Evolutionary conservation across 441 rosid genomes (phyloP).

Genomic region (Viola pubescens): DNA sequence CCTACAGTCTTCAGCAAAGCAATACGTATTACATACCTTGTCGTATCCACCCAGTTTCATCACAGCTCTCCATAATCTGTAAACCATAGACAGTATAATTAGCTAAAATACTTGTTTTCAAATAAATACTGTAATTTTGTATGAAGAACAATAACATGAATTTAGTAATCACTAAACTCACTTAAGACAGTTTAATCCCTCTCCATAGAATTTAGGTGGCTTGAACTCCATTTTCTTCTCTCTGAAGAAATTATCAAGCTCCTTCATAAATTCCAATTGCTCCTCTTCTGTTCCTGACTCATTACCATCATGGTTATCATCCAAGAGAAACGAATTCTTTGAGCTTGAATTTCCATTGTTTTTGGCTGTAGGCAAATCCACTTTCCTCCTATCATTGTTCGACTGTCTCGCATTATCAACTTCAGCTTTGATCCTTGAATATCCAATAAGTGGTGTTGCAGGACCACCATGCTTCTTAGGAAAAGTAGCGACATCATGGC

Average conservation of each 20-base stretch:
- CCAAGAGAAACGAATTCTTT: constrained; percentile 44
- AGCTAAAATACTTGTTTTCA: constrained; percentile 11
- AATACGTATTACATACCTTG: constrained; percentile 33
- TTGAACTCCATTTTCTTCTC: constrained; percentile 62
- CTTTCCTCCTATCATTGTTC: constrained; percentile 27
- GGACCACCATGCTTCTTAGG: constrained; percentile 19
- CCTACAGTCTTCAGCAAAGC: too few relatives aligned
- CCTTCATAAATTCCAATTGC: constrained; percentile 59
- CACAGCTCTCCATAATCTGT: constrained; percentile 87
- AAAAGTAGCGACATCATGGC: constrained; percentile 19
- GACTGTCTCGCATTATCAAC: constrained; percentile 23
- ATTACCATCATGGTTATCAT: constrained; percentile 36
- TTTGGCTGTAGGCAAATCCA: constrained; percentile 19
- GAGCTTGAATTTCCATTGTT: constrained; percentile 31
- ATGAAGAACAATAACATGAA: background rate
- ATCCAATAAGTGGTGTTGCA: constrained; percentile 22
- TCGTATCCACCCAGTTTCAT: constrained; percentile 78
- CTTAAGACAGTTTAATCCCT: constrained; percentile 79
- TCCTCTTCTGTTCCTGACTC: constrained; percentile 61
- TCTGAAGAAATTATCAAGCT: constrained; percentile 62
- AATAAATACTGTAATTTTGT: too few relatives aligned
- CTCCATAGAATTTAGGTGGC: constrained; percentile 87
- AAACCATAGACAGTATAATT: constrained; percentile 21
- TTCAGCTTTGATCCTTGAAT: constrained; percentile 33
- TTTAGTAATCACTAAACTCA: constrained; percentile 27